Percentiles rank a stretch among this genome's conserved stretches.
Conservation (phyloP, 345 rosid genomes). For the Eucalyptus pauciflora region DNA sequence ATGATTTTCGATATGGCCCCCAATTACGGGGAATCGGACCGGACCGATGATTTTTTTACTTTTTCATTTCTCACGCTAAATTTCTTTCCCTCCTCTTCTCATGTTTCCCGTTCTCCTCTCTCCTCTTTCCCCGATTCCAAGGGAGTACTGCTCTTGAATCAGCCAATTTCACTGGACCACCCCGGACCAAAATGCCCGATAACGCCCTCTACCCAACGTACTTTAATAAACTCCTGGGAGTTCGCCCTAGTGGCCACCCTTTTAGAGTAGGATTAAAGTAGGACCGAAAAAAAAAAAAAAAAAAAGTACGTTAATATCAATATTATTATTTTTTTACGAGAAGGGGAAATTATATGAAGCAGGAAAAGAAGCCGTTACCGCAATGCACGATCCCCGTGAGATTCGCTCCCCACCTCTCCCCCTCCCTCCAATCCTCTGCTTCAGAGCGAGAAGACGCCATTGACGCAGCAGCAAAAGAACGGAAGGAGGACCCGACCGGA, state of each 20-base stretch:
- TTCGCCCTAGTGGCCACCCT: no score
- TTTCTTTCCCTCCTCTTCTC: no score
- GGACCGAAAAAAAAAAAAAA: no score
- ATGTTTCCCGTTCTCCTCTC: no score
- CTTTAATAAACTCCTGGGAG: neutral
- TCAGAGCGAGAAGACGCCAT: neutral
- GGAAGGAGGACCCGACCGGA: neutral
- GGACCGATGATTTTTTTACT: no score
- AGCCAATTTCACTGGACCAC: no score
- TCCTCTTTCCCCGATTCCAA: no score
- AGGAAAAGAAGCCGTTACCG: neutral
- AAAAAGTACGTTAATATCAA: neutral
- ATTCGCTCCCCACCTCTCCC: neutral
- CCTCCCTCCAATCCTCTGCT: neutral
- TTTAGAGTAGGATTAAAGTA: no score
- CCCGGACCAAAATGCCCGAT: neutral
- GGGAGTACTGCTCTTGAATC: no score
- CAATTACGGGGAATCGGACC: no score
- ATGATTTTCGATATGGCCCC: no score
- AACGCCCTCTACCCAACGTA: neutral
- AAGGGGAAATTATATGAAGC: neutral
- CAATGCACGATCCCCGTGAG: neutral
- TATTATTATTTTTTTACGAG: neutral
- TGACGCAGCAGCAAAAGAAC: neutral
- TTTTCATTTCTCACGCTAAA: no score